Percentiles rank a stretch among this genome's conserved stretches.
phyloP scores from a whole-genome alignment of 352 stramenopile genomes.

The Pythium plurisporium region DNA sequence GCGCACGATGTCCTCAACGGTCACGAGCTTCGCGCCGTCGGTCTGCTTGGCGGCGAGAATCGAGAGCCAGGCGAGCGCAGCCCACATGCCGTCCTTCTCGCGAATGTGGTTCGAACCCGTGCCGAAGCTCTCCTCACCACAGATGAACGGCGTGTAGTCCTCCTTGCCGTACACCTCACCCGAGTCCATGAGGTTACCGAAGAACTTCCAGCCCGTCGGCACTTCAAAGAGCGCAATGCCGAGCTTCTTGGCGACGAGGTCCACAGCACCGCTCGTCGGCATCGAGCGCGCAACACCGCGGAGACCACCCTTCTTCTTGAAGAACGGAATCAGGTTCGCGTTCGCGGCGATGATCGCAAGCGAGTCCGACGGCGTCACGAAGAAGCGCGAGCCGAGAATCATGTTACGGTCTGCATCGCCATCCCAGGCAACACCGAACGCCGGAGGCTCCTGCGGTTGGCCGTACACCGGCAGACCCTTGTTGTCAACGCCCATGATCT shows the following conservation, averaged over 20 bases:
- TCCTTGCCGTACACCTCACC: constrained; percentile 94
- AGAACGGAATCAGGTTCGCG: constrained; percentile 96
- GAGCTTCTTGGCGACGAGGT: constrained; percentile 95
- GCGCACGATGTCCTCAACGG: constrained; percentile 95
- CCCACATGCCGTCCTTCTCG: constrained; percentile 99
- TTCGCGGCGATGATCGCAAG: constrained; percentile 98
- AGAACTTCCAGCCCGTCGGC: constrained; percentile 99
- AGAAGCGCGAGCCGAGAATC: constrained; percentile 97
- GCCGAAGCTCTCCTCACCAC: constrained; percentile 98
- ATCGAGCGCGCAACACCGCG: constrained; percentile 97
- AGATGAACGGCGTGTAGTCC: constrained; percentile 99
- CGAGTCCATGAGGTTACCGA: constrained; percentile 99
- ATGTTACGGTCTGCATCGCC: constrained; percentile 99
- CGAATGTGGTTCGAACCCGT: constrained; percentile 99
- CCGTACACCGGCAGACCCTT: constrained; percentile 77
- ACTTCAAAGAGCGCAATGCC: constrained; percentile 96
- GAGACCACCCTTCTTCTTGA: constrained; percentile 88
- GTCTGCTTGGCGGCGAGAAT: constrained; percentile 93
- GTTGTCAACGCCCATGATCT: constrained; percentile 92
- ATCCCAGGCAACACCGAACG: constrained; percentile 96
- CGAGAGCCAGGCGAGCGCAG: constrained; percentile 97
- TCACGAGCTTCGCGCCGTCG: constrained; percentile 87
- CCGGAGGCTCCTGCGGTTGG: constrained; percentile 60
- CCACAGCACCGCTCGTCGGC: constrained; percentile 96
- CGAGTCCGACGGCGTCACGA: constrained; percentile 98